Conservation (phyloP, 1,139 yeast genomes). For the Nakaseomyces sp. region DNA sequence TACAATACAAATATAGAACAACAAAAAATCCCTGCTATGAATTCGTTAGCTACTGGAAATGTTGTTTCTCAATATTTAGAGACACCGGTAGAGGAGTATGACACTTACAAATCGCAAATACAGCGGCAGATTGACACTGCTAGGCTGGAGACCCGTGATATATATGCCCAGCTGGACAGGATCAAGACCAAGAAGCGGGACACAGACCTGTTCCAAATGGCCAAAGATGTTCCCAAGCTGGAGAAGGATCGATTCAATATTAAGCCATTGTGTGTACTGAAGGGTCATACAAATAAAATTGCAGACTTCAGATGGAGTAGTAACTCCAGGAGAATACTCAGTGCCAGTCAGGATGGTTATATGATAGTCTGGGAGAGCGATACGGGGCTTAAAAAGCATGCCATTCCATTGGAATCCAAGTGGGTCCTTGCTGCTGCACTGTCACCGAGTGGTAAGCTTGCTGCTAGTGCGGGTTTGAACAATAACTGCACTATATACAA, state of each 20-base stretch:
- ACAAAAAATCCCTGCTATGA: too few species aligned
- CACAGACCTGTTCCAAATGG: constrained; percentile 37
- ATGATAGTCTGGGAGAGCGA: constrained; percentile 77
- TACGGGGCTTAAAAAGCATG: constrained; percentile 63
- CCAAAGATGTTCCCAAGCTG: constrained; percentile 29
- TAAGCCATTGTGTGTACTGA: constrained; percentile 37
- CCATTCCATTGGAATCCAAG: constrained; percentile 59
- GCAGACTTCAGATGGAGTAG: constrained; percentile 60
- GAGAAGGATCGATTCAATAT: constrained; percentile 26
- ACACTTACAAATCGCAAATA: constrained; percentile 18
- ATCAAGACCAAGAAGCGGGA: constrained; percentile 40
- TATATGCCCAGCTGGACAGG: constrained; percentile 43
- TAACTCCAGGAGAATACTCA: constrained; percentile 50
- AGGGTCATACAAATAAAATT: constrained; percentile 73
- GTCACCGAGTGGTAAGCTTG: constrained; percentile 54
- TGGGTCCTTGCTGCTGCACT: constrained; percentile 75
- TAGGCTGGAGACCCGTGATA: constrained; percentile 39
- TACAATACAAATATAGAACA: too few species aligned
- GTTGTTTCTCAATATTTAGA: constrained; percentile 1
- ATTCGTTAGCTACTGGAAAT: neutral
- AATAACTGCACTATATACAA: constrained; percentile 68
- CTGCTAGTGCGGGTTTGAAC: constrained; percentile 79
- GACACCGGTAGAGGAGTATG: neutral
- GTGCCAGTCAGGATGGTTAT: constrained; percentile 84
- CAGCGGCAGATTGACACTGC: constrained; percentile 34